Base-by-base conservation (phyloP, 352 stramenopile species). In the Phytophthora sojae region DNA sequence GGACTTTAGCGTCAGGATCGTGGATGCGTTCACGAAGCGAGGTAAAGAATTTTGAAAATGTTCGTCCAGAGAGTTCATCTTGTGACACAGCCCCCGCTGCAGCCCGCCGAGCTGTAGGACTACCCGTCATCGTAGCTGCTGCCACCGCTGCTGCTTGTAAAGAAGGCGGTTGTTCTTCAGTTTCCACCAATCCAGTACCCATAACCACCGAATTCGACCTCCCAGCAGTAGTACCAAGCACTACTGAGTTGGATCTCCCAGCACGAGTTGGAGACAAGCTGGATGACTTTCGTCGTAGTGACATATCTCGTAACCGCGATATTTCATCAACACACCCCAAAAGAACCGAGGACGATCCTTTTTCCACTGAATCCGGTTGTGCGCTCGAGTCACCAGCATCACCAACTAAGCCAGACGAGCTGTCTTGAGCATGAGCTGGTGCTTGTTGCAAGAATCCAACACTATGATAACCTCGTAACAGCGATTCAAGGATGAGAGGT, bases 401-500 rank as follows among this genome's bases (percentile, higher is more conserved):
- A 57, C 32, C 57, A 42, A 19, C 8, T 17, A 49, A 11, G 23
- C 55, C 25, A 12, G 6, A 30, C 2, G 52, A 14, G 15, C 14
- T 29, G 23, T n/a, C 26, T 17, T 47, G 37, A 39, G 25, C 1
- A 54, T 47, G 23, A 49, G 19, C 6, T 39, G 56, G 47, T 14
- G 32, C 45, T 9, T 88, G 74, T 68, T 94, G 86, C 39, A 92
- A 64, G 39, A 88, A 94, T 0, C 86, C 86, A 37, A 91, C 74
- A 45, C 71, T 81, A 64, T 92, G 82, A 49, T 86, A 89, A 9
- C 79, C 79, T 9, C 86, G 79, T 21, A 94, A 60, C 17, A 94
- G 67, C 15, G 86, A 92, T 59, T 92, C 85, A 12, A 94, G 75
- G 8, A 94, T 79, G 21, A 92, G 77, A 8, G 82, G 76, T 0